These are phyloP conservation scores for Eucalyptus rudis DNA, from an alignment of 345 rosid genomes.

Conservation along the genomic window DNA sequence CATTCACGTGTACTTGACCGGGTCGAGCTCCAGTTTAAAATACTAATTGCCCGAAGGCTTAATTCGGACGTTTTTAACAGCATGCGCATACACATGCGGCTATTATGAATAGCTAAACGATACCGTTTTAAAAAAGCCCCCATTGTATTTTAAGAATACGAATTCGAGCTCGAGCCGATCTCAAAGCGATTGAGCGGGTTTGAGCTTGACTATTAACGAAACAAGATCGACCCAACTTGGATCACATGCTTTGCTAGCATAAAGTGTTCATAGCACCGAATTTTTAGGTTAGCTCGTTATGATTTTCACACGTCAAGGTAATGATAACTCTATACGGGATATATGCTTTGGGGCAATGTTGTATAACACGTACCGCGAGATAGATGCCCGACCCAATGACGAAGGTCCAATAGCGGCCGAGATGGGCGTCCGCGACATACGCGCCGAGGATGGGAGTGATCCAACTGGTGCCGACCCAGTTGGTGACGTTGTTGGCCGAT, in stretches of 20 bases:
- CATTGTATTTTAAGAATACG: neutral
- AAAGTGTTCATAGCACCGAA: too few relatives aligned
- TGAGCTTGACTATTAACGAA: neutral
- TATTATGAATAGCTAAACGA: neutral
- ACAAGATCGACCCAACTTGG: neutral
- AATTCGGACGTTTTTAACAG: neutral
- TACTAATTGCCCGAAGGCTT: neutral
- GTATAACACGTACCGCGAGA: constrained; percentile 20
- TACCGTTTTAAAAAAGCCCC: neutral
- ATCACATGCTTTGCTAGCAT: neutral
- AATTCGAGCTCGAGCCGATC: neutral
- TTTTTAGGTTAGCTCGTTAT: neutral
- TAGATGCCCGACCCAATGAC: constrained; percentile 39
- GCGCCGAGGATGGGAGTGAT: constrained; percentile 83
- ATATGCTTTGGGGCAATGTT: neutral
- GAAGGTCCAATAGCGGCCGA: constrained; percentile 87
- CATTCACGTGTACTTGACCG: neutral
- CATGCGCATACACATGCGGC: neutral
- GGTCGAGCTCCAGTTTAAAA: neutral
- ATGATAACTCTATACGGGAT: too few relatives aligned
- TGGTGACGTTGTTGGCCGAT: constrained; percentile 83
- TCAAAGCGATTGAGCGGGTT: neutral
- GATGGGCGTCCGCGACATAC: constrained; percentile 74
- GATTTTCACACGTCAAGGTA: neutral
- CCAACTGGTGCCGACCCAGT: constrained; percentile 90